A percentile compares a stretch with the other conserved stretches of the same genome.
phyloP scores from a whole-genome alignment of 2,329 filamentous ascomycete species.

The Kalaharituber pfeilii region DNA sequence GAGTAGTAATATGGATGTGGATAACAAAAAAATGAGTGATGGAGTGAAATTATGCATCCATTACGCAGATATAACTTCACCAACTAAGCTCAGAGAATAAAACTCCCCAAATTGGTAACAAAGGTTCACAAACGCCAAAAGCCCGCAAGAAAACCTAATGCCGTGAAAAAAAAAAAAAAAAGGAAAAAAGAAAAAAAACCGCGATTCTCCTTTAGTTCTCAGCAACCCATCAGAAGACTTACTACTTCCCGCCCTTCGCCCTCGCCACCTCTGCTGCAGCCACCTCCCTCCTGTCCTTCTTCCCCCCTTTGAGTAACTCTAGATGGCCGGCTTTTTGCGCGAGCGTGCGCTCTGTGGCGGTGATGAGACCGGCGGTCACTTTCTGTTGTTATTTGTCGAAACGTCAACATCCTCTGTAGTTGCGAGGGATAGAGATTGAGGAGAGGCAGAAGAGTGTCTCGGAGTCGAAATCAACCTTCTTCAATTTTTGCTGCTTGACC shows the following conservation, averaged over 20 bases:
- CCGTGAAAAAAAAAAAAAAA: too few relatives aligned
- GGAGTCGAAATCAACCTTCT: constrained; percentile 33
- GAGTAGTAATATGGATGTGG: too few relatives aligned
- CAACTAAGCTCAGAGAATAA: too few relatives aligned
- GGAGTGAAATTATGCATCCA: too few relatives aligned
- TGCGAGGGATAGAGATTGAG: constrained; percentile 5
- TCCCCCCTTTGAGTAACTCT: constrained; percentile 48
- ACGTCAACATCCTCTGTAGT: background rate
- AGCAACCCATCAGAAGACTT: too few relatives aligned
- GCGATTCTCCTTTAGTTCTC: too few relatives aligned
- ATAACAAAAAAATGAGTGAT: too few relatives aligned
- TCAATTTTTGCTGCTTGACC: constrained; percentile 43
- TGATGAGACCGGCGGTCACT: constrained; percentile 43
- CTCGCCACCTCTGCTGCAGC: background rate
- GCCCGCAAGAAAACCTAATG: too few relatives aligned
- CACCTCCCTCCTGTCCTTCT: constrained; percentile 36
- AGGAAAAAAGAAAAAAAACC: too few relatives aligned
- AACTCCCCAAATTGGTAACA: too few relatives aligned
- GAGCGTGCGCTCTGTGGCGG: constrained; percentile 48
- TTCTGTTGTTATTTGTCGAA: constrained; percentile 34
- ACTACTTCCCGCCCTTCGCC: background rate
- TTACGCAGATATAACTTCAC: too few relatives aligned
- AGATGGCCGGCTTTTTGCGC: constrained; percentile 52
- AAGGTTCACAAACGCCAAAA: too few relatives aligned
- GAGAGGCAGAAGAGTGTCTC: background rate